Evolutionary conservation across 805 yeast genomes (phyloP), one percentile per base, ranked within the genome.

Genomic region (Ogataea henricii): DNA sequence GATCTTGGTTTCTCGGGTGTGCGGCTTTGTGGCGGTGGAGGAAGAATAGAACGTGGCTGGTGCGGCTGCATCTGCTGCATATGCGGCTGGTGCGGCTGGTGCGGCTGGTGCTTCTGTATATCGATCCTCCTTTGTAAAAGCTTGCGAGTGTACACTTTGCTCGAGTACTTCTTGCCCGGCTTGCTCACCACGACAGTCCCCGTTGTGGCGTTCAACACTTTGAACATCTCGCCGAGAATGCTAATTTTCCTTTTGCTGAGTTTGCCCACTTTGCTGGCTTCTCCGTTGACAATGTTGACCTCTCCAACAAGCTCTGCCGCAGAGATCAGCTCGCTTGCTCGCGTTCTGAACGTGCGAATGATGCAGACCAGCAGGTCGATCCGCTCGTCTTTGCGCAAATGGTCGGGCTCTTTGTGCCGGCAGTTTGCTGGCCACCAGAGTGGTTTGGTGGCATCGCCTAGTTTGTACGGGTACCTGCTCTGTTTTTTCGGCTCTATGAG

Each of bases 351-450:
- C 0, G 61, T 56, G 18, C 65, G 43, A 5, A 72, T 42, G 10
- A 82, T 69, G 10, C 66, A 53, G 26, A 76, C 65, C 59, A 87
- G 63, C 20, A 86, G 64, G 4, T 57, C 59, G 16, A 84, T 57
- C 45, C 94, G 67, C 55, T 82, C 85, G 1, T 65, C 67, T 59
- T 82, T 85, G 48, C 70, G 73, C 48, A 87, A 66, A 65, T 87
- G 92, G 60, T 85, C 92, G 0, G 92, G 92, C 58, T 86, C 91
- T 37, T 70, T 72, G 64, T 86, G 92, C 30, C 78, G 68, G 1
- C 83, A 77, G 10, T 53, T 47, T 0, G 36, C 30, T 0, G 91
- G 91, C 94, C 94, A 86, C 91, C 91, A 85, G 4, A 59, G 57
- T 0, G 92, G 94, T 52, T 70, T 77, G 10, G 76, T 55, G 0